Base-by-base conservation (phyloP, 2,329 filamentous ascomycete genomes). In the Scedosporium boydii region DNA sequence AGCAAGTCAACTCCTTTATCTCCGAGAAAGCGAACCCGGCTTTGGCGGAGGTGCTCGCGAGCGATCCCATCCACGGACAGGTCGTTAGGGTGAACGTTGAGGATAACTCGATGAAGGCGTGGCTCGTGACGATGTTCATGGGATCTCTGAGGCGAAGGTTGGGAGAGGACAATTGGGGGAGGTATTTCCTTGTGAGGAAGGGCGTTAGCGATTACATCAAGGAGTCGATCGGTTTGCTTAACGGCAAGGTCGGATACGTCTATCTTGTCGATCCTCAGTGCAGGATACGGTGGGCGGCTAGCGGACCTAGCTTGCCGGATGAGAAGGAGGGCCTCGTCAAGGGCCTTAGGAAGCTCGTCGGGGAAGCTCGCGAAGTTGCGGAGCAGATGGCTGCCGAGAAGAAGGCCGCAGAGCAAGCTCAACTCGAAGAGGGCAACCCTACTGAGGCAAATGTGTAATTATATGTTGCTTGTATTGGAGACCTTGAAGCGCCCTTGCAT, bases 221-320 rank as follows among this genome's bases (percentile, higher is more conserved):
- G 60, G 85, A 88, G 73, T 78, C 77, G 46, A 84, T 89, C 65
- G 87, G 86, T 10, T 68, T 96, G 71, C 77, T 96, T 71, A 99
- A 99, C 75, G 87, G 86, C 67, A 96, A 93, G 75, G 93, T 97
- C 41, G 93, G 93, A 44, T 98, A 97, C 76, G 88, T 93, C 4
- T 99, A 96, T 75, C 80, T 99, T 58, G 80, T 99, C 63, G 95
- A 99, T 73, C 81, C 87, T 65, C 81, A 93, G 66, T 96, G 92
- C 73, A 89, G 87, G 75, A 96, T 99, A 68, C 84, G 95, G 63
- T 99, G 95, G 95, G 95, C 93, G 0, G 95, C 90, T 3, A 96
- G 92, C 70, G 90, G 87, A 12, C 72, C 80, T 57, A 85, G 87
- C 56, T 80, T 86, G 65, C 81, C 81, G 0, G 82, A 83, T 18